A percentile compares a stretch with the other conserved stretches of the same genome.
Evolutionary conservation across 2,329 filamentous ascomycete species (phyloP).

Genomic region (Aspergillus tubingensis): DNA sequence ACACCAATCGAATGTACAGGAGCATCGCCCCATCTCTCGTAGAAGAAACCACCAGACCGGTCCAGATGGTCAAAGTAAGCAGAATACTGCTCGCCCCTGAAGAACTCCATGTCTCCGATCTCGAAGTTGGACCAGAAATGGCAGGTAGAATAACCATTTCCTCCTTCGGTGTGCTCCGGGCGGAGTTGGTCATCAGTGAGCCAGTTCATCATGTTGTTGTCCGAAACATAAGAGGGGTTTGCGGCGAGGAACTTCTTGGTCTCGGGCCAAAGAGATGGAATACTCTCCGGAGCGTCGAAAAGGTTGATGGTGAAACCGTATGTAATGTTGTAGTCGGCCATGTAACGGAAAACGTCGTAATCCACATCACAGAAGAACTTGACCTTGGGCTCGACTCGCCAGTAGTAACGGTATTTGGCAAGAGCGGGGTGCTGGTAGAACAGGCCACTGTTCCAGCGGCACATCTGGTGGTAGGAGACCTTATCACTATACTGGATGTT

Average conservation of each 20-base stretch:
- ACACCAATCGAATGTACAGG: constrained; percentile 94
- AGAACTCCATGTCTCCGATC: constrained; percentile 90
- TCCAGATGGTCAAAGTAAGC: constrained; percentile 97
- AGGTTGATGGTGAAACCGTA: constrained; percentile 99
- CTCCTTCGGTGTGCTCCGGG: constrained; percentile 75
- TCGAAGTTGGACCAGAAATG: constrained; percentile 99
- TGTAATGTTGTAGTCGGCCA: constrained; percentile 97
- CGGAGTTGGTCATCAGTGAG: constrained; percentile 74
- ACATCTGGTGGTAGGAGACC: constrained; percentile 97
- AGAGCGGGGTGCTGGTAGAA: constrained; percentile 97
- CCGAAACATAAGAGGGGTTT: constrained; percentile 76
- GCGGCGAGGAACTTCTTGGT: constrained; percentile 86
- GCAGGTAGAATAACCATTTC: constrained; percentile 94
- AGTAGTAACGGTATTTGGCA: constrained; percentile 83
- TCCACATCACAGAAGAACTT: constrained; percentile 99
- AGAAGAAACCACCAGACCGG: constrained; percentile 93
- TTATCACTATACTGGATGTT: constrained; percentile 87
- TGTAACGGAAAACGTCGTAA: constrained; percentile 97
- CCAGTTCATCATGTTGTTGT: constrained; percentile 87
- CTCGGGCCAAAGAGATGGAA: constrained; percentile 92
- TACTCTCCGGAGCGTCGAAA: constrained; percentile 85
- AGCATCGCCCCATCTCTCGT: constrained; percentile 97
- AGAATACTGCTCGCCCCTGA: constrained; percentile 85
- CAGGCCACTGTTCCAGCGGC: constrained; percentile 95
- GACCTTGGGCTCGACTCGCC: constrained; percentile 97